Base-by-base conservation (phyloP, 163 green algal genomes). In the Chlamydomonas reinhardtii region DNA sequence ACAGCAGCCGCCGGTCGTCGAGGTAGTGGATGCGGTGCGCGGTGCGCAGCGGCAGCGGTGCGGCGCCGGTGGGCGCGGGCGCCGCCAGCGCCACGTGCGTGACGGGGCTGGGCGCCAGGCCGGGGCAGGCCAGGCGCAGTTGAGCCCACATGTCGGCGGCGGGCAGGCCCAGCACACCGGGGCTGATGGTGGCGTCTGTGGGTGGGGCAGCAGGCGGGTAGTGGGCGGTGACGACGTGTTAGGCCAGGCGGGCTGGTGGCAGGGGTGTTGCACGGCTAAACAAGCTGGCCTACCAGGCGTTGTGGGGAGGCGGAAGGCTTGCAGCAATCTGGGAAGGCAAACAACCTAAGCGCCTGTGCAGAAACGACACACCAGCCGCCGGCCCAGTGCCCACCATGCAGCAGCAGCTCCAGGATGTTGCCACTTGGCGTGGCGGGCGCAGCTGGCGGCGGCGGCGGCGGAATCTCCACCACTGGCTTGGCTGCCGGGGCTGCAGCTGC, bases 321-420 rank as follows among this genome's bases (percentile, higher is more conserved):
- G n/a, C n/a, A n/a, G n/a, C n/a, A 5, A 48, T 48, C 39, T 48
- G 39, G 39, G 8, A 48, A 48, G 39, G 39, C 39, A 48, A 48
- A 48, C 39, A 8, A 8, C 39, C 39, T n/a, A n/a, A 48, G 39
- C 39, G 39, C 39, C n/a, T n/a, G n/a, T n/a, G 39, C 39, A 48
- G 5, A 48, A 48, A 8, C 39, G 39, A 48, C 39, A 48, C 8
- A 14, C 8, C 39, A n/a, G n/a, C n/a, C n/a, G n/a, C n/a, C n/a
- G n/a, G n/a, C n/a, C n/a, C 76, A 11, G n/a, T 4, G 24, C 70
- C 17, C 43, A 87, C 81, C 81, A 37, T 87, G 81, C 54, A 87
- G 81, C 37, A 87, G 35, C 29, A 87, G 70, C 70, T 87, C 81
- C 16, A 87, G 59, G 0, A 73, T 14, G 59, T 87, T 87, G 56